Percentiles rank a stretch among this genome's conserved stretches.
phyloP scores from a whole-genome alignment of 163 green algal genomes.

The Scenedesmus sp. region DNA sequence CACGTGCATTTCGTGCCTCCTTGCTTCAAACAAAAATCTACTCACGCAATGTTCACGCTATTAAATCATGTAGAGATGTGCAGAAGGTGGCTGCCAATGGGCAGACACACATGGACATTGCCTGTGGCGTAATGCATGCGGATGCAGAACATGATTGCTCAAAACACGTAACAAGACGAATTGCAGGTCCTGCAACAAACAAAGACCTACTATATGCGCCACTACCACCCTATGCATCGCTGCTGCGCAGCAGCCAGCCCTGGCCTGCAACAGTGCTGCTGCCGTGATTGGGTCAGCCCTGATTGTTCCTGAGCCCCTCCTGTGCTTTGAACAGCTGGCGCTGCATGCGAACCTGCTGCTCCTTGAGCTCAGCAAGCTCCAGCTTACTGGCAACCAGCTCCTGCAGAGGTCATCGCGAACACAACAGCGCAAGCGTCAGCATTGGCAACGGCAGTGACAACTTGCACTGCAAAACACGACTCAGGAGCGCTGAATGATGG shows the following conservation, averaged over 20 bases:
- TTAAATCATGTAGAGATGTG: too few species aligned
- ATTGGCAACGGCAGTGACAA: background rate
- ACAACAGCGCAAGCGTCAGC: background rate
- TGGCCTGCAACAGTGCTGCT: background rate
- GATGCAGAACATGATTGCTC: background rate
- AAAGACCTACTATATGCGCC: background rate
- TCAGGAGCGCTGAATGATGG: too few species aligned
- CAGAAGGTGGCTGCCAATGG: too few species aligned
- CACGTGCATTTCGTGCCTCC: too few species aligned
- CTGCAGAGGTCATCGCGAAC: background rate
- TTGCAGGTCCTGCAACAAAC: background rate
- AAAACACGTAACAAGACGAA: background rate
- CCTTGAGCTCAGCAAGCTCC: constrained; percentile 56
- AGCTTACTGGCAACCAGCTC: constrained; percentile 55
- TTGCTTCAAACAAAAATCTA: too few species aligned
- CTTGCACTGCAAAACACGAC: too few species aligned
- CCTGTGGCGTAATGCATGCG: too few species aligned
- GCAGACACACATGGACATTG: too few species aligned
- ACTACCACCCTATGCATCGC: background rate
- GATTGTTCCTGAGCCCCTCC: constrained; percentile 4
- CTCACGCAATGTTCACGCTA: too few species aligned
- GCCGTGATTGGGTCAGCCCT: background rate
- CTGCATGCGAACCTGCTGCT: constrained; percentile 51
- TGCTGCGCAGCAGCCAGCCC: background rate
- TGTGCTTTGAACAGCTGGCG: constrained; percentile 50